A percentile compares a stretch with the other conserved stretches of the same genome.
Evolutionary conservation across 1,284 basidiomycete species (phyloP).

Genomic region (Ustilago trichophora): DNA sequence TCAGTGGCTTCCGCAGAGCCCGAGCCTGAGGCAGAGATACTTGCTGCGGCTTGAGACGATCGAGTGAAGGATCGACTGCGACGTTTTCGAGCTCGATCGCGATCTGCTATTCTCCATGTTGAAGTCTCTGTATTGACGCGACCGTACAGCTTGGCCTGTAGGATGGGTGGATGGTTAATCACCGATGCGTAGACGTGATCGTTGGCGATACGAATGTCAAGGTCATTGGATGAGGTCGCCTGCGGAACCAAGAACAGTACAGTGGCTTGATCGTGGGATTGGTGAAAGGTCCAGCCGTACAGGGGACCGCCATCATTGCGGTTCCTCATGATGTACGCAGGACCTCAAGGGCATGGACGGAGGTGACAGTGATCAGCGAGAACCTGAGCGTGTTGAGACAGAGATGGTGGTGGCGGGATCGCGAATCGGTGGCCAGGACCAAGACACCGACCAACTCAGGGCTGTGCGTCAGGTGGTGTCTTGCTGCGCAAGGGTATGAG

Average conservation of each 20-base stretch:
- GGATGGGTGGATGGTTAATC: slow-evolving; percentile 38
- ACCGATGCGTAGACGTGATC: slow-evolving; percentile 49
- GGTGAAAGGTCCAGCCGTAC: slow-evolving; percentile 55
- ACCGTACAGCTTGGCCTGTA: slow-evolving; percentile 53
- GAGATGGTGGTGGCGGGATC: too few relatives aligned
- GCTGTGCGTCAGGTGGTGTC: too few relatives aligned
- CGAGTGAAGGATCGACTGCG: slow-evolving; percentile 28
- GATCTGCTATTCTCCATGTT: slow-evolving; percentile 52
- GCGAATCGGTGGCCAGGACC: too few relatives aligned
- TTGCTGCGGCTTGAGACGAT: slow-evolving; percentile 10
- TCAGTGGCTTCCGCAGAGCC: slow-evolving; percentile 7
- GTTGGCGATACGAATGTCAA: slow-evolving; percentile 46
- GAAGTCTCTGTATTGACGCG: slow-evolving; percentile 50
- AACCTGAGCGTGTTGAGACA: too few relatives aligned
- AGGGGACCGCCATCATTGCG: slow-evolving; percentile 15
- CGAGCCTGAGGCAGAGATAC: slow-evolving; percentile 20
- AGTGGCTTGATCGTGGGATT: slow-evolving; percentile 59
- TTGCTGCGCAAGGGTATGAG: too few relatives aligned
- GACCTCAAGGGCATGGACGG: too few relatives aligned
- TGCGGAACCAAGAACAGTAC: slow-evolving; percentile 54
- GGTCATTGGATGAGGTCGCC: slow-evolving; percentile 24
- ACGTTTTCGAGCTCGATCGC: slow-evolving; percentile 35
- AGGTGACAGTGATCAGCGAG: too few relatives aligned
- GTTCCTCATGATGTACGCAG: slow-evolving; percentile 13
- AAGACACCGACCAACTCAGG: too few relatives aligned